Conservation (phyloP, 2,329 filamentous ascomycete species). For the Phialophora tarda region DNA sequence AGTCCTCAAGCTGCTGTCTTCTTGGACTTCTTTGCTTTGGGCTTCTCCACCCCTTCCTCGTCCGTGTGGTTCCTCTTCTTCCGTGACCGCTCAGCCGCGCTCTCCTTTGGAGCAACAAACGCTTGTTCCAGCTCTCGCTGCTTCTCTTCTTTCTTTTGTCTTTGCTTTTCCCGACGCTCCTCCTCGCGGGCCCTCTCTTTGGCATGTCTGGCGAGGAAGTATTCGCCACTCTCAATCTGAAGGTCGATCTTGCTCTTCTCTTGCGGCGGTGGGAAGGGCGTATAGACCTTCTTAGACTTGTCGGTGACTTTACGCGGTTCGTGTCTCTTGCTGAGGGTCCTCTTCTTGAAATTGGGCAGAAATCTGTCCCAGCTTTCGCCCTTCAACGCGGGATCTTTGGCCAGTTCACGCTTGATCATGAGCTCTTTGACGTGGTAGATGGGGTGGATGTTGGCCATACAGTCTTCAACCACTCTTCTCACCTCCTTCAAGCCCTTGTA, state of each 20-base stretch:
- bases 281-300: constrained; percentile 93
- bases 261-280: constrained; percentile 92
- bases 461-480: constrained; percentile 86
- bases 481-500: constrained; percentile 95
- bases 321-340: constrained; percentile 81
- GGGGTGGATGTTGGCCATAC: constrained; percentile 91
- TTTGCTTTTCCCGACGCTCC: constrained; percentile 82
- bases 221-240: constrained; percentile 97
- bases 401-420: constrained; percentile 91
- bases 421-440: constrained; percentile 94
- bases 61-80: constrained; percentile 45
- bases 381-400: constrained; percentile 83
- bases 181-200: constrained; percentile 83
- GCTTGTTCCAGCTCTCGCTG: constrained; percentile 82
- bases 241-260: constrained; percentile 99
- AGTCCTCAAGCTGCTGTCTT: constrained; percentile 15
- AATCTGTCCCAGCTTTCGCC: constrained; percentile 95
- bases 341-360: constrained; percentile 95
- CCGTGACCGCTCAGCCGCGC: constrained; percentile 61
- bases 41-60: constrained; percentile 21
- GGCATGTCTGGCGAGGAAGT: constrained; percentile 90
- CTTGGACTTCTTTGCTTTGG: constrained; percentile 30
- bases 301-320: constrained; percentile 85
- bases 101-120: constrained; percentile 85
- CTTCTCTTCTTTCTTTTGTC: constrained; percentile 85